phyloP scores from a whole-genome alignment of 495 filamentous ascomycete genomes.

The Neurospora sp. region DNA sequence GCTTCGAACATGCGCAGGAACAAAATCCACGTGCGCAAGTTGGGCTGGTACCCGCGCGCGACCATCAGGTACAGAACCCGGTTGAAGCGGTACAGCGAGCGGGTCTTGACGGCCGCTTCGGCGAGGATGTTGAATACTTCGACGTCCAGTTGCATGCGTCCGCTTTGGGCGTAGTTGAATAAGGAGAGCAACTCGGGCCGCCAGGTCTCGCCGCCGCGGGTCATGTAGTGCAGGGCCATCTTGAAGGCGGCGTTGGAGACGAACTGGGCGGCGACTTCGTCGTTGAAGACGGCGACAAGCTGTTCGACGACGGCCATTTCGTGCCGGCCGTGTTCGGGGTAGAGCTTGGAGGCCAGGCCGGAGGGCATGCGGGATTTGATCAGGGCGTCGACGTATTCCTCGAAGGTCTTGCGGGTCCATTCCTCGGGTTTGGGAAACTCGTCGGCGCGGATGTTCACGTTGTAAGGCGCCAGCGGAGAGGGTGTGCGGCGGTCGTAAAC shows the following conservation, averaged over 20 bases:
- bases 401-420: conserved; percentile 29
- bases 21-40: conserved; percentile 28
- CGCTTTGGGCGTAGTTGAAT: conserved; percentile 8
- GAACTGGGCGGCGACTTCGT: conserved; percentile 9
- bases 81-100: conserved; percentile 25
- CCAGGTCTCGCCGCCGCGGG: conserved; percentile 4
- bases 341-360: conserved; percentile 16
- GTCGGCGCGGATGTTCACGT: conserved; percentile 15
- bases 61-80: conserved; percentile 23
- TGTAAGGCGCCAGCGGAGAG: conserved; percentile 1
- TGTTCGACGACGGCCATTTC: conserved; percentile 16
- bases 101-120: conserved; percentile 16
- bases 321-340: conserved; percentile 14
- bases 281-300: conserved; percentile 20
- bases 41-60: conserved; percentile 14
- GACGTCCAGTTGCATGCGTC: conserved; percentile 20
- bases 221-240: conserved; percentile 26
- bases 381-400: conserved; percentile 24
- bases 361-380: conserved; percentile 16
- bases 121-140: conserved; percentile 26
- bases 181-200: conserved; percentile 12
- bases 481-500: neutral
- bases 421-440: conserved; percentile 19
- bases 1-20: conserved; percentile 30
- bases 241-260: conserved; percentile 26